Evolutionary conservation across 164 flowering plant species (phyloP), one percentile per base, ranked within the genome.

Genomic region (Umbellularia californica): DNA sequence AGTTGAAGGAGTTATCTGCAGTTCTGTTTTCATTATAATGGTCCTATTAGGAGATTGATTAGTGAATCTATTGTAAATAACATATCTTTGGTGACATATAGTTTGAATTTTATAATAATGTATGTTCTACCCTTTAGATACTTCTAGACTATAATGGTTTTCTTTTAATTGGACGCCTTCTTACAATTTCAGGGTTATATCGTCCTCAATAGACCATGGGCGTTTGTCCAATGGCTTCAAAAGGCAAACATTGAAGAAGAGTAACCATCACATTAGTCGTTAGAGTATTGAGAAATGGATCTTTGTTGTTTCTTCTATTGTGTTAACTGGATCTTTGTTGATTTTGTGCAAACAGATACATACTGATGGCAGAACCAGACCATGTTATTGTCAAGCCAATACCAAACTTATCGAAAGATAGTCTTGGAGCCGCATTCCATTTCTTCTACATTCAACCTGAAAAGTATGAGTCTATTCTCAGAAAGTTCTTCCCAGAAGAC

Each of bases 171-270:
- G 65, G 33, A 14, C 30, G 19, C 62, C 58, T 3, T 70, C 20
- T 74, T 58, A 28, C 33, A 47, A 67, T 76, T 14, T 64, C 90
- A 96, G 98, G 99, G 99, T 33, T 96, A 96, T 79, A 87, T 96
- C 73, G 99, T 96, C 65, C 99, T 96, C 65, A 94, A 94, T 78
- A 88, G 99, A 82, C 99, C 99, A 20, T 94, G 98, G 99, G 99
- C 99, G 74, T 96, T 96, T 79, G 99, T 94, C 23, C 99, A 96
- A 75, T 96, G 99, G 99, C 95, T 96, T 81, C 80, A 89, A 76
- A 79, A 91, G 80, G 98, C 96, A 63, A 82, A 96, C 69, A 96
- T 96, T 19, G 81, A 91, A 79, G 99, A 96, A 89, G 98, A 96
- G 99, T 96, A 86, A 35, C 95, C 28, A 73, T 72, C 60, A 55